These are phyloP conservation scores for Talaromyces sp. DNA, from an alignment of 2,329 filamentous ascomycete genomes.

Conservation along the genomic window DNA sequence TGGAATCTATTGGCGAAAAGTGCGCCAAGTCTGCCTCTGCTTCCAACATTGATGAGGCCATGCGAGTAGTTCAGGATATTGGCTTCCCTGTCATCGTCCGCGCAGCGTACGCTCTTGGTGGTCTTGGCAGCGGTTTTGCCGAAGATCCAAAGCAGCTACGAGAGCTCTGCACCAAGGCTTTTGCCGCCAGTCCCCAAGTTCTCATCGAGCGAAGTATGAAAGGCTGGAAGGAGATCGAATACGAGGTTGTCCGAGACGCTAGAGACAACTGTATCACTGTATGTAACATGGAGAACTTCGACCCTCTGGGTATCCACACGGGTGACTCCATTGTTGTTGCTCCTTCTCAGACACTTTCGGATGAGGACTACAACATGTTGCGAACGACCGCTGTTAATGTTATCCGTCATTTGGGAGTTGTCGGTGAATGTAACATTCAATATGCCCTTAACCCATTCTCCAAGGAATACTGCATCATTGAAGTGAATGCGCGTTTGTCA, in stretches of 20 bases:
- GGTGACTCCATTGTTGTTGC: slow-evolving; percentile 98
- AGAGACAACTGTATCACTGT: slow-evolving; percentile 99
- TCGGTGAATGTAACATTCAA: slow-evolving; percentile 98
- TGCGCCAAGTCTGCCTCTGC: slow-evolving; percentile 96
- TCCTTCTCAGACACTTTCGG: slow-evolving; percentile 90
- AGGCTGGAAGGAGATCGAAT: slow-evolving; percentile 99
- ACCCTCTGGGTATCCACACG: slow-evolving; percentile 94
- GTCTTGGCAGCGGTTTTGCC: slow-evolving; percentile 91
- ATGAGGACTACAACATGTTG: slow-evolving; percentile 99
- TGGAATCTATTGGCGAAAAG: slow-evolving; percentile 97
- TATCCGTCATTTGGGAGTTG: slow-evolving; percentile 92
- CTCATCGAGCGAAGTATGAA: slow-evolving; percentile 98
- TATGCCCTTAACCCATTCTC: slow-evolving; percentile 96
- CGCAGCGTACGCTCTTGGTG: slow-evolving; percentile 91
- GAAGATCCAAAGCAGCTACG: slow-evolving; percentile 77
- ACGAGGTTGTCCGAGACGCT: slow-evolving; percentile 92
- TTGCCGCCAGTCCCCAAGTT: slow-evolving; percentile 91
- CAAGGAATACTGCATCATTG: slow-evolving; percentile 96
- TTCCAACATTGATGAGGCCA: slow-evolving; percentile 78
- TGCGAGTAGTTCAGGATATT: slow-evolving; percentile 82
- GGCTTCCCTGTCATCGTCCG: slow-evolving; percentile 96
- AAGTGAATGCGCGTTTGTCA: slow-evolving; percentile 94
- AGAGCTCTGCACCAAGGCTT: slow-evolving; percentile 88
- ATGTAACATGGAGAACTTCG: slow-evolving; percentile 99
- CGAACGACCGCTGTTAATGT: slow-evolving; percentile 95